These are phyloP conservation scores for Lactifluus volemus DNA, from an alignment of 768 basidiomycete species.

Conservation along the genomic window DNA sequence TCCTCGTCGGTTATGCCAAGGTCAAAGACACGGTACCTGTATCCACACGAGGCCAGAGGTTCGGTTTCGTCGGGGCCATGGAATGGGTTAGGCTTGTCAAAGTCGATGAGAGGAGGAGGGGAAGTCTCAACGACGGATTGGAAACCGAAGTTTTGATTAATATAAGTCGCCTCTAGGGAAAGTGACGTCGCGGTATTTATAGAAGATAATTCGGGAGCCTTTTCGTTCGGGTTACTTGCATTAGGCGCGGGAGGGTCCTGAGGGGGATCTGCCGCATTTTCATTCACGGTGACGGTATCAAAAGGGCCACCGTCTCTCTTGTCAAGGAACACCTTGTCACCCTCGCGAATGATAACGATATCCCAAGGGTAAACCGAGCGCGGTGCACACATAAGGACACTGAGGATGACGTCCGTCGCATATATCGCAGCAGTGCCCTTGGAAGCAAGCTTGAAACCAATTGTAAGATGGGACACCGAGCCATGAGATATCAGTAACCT, in stretches of 20 bases:
- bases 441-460: slow-evolving; percentile 51
- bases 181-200: slow-evolving; percentile 93
- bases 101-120: slow-evolving; percentile 56
- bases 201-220: slow-evolving; percentile 63
- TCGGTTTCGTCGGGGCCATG: slow-evolving; percentile 90
- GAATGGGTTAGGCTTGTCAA: slow-evolving; percentile 91
- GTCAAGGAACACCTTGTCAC: slow-evolving; percentile 90
- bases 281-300: slow-evolving; percentile 96
- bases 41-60: slow-evolving; percentile 91
- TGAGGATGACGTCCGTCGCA: slow-evolving; percentile 91
- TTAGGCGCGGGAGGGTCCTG: slow-evolving; percentile 74
- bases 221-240: slow-evolving; percentile 68
- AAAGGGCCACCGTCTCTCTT: slow-evolving; percentile 97
- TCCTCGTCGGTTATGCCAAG: slow-evolving; percentile 87
- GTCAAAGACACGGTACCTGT: slow-evolving; percentile 93
- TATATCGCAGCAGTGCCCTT: slow-evolving; percentile 82
- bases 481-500: slow-evolving; percentile 8
- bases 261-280: slow-evolving; percentile 94
- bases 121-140: slow-evolving; percentile 78
- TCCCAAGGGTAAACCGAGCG: slow-evolving; percentile 98
- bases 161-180: slow-evolving; percentile 95
- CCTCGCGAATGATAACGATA: slow-evolving; percentile 89
- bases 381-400: slow-evolving; percentile 92
- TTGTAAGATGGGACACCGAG: slow-evolving; percentile 8
- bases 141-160: slow-evolving; percentile 98